phyloP scores from a whole-genome alignment of 176 grass and related monocot genomes.

The Elymus sibiricus region DNA sequence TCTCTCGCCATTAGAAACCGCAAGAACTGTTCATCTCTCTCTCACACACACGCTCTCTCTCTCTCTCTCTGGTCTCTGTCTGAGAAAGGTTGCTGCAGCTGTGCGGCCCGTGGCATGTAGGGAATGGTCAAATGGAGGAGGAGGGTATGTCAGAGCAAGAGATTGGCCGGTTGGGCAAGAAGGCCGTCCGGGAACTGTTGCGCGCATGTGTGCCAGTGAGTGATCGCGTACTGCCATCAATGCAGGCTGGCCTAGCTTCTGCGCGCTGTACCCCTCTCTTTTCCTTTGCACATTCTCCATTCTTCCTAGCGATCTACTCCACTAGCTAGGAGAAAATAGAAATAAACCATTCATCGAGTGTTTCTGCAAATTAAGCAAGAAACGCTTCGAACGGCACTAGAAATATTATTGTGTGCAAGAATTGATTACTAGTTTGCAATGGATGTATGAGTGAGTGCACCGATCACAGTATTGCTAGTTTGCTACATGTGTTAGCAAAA shows the following conservation, averaged over 20 bases:
- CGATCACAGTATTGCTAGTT: neutral
- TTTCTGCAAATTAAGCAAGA: slow-evolving; percentile 25
- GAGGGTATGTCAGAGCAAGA: neutral
- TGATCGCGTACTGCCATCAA: slow-evolving; percentile 36
- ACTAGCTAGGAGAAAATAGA: neutral
- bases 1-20: slow-evolving; percentile 11
- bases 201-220: slow-evolving; percentile 30
- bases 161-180: slow-evolving; percentile 9
- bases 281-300: slow-evolving; percentile 24
- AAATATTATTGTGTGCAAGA: neutral
- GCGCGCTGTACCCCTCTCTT: slow-evolving; percentile 20
- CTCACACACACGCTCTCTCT: neutral
- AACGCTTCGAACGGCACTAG: neutral
- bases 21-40: neutral
- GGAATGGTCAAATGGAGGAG: slow-evolving; percentile 7
- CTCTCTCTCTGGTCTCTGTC: neutral
- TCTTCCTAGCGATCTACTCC: neutral
- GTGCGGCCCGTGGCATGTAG: neutral
- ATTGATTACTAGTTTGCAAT: neutral
- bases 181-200: slow-evolving; percentile 27
- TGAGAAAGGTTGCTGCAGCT: neutral
- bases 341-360: neutral
- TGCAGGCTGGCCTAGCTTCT: slow-evolving; percentile 7
- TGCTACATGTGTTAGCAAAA: neutral
- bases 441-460: neutral